Base-by-base conservation (phyloP, 108 stramenopile species). In the Bacterosira constricta region DNA sequence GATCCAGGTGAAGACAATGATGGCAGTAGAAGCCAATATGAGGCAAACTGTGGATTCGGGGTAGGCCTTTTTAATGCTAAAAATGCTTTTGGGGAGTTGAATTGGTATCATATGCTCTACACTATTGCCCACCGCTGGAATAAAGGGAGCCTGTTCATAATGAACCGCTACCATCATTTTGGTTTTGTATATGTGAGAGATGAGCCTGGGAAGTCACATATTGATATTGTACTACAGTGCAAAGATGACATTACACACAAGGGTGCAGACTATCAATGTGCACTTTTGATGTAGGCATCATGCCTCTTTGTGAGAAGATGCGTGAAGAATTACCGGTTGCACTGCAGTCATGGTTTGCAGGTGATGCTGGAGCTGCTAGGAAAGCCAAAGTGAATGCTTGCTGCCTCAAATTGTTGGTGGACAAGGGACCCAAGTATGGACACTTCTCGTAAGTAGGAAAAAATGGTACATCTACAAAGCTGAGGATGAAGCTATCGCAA, bases 31-130 rank as follows among this genome's bases (percentile, higher is more conserved):
- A n/a, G n/a, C n/a, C n/a, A n/a, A n/a, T n/a, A n/a, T n/a, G n/a
- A n/a, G n/a, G n/a, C n/a, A n/a, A n/a, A n/a, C n/a, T n/a, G n/a
- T n/a, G n/a, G n/a, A n/a, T n/a, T n/a, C n/a, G n/a, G n/a, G n/a
- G n/a, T n/a, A n/a, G n/a, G n/a, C 21, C 49, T 50, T 21, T 50
- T 64, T 6, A 45, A 64, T 27, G 63, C 63, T 20, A 6, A 45
- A 18, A 64, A 47, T 31, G 63, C 21, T 23, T 64, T 64, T 38
- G n/a, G n/a, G n/a, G n/a, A n/a, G n/a, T n/a, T n/a, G n/a, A n/a
- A n/a, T n/a, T 27, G 54, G 4, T 29, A 25, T 18, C 17, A 13
- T 5, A 47, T 64, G 63, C 8, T 64, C 12, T 64, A 45, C 44
- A 25, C 10, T 20, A 38, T 64, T 11, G 44, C 25, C 10, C 63